Evolutionary conservation across 257 asterid species (phyloP).

Genomic region (Primulina eburnea): DNA sequence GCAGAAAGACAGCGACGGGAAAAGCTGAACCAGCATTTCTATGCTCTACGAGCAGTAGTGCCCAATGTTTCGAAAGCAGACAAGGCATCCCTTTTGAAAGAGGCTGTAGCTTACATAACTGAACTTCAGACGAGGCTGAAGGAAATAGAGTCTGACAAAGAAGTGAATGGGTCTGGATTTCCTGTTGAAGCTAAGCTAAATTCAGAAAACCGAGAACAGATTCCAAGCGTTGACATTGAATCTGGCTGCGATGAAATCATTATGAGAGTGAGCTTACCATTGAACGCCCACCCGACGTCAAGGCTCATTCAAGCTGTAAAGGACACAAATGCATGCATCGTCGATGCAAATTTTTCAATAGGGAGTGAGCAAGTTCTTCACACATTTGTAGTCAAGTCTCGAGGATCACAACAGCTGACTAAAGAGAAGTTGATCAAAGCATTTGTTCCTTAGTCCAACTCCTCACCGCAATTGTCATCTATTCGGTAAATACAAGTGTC

Average conservation of each 20-base stretch:
- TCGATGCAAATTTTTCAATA: slow-evolving; percentile 57
- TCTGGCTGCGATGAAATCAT: slow-evolving; percentile 42
- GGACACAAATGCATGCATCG: slow-evolving; percentile 45
- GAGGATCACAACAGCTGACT: slow-evolving; percentile 56
- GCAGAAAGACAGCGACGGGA: slow-evolving; percentile 90
- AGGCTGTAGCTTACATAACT: slow-evolving; percentile 85
- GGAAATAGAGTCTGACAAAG: slow-evolving; percentile 67
- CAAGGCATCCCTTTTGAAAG: slow-evolving; percentile 89
- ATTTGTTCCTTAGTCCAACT: slow-evolving; percentile 38
- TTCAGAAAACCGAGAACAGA: slow-evolving; percentile 28
- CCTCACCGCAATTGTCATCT: slow-evolving; percentile 26
- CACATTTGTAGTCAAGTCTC: slow-evolving; percentile 70
- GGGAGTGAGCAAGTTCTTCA: slow-evolving; percentile 59
- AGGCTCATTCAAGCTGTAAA: slow-evolving; percentile 60
- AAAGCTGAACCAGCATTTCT: slow-evolving; percentile 81
- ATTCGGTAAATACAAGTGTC: too few relatives aligned
- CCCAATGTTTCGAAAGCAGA: slow-evolving; percentile 90
- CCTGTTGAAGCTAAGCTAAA: slow-evolving; percentile 35
- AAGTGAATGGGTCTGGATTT: slow-evolving; percentile 34
- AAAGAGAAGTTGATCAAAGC: slow-evolving; percentile 72
- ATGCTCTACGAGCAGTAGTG: slow-evolving; percentile 77
- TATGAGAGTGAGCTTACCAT: slow-evolving; percentile 58
- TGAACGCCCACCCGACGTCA: slow-evolving; percentile 70
- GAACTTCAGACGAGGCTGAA: slow-evolving; percentile 76
- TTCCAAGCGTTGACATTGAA: slow-evolving; percentile 42